phyloP scores from a whole-genome alignment of 192 early-diverging fungal genomes.

The Backusella tarrabulga region DNA sequence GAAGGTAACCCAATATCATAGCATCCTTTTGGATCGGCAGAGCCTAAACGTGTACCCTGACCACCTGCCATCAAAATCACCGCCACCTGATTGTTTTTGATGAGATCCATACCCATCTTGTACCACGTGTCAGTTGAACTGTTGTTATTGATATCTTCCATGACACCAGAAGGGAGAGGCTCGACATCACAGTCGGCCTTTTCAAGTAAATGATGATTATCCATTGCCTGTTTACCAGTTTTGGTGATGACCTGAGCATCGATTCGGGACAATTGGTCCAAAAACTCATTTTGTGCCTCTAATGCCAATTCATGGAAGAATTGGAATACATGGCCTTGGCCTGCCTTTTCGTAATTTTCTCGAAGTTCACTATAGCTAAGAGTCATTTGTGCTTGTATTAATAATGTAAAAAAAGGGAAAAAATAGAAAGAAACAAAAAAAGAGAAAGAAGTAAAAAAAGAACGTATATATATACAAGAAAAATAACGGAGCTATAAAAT shows the following conservation, averaged over 20 bases:
- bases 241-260: conserved; percentile 73
- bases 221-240: conserved; percentile 70
- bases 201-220: conserved; percentile 46
- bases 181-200: conserved; percentile 51
- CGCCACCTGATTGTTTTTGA: conserved; percentile 78
- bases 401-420: neutral
- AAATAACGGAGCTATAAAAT: conserved; percentile 1
- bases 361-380: neutral
- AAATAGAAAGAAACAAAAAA: neutral
- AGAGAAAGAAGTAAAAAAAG: neutral
- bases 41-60: conserved; percentile 78
- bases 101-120: conserved; percentile 64
- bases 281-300: conserved; percentile 51
- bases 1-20: conserved; percentile 91
- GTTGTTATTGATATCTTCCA: conserved; percentile 47
- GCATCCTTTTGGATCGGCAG: conserved; percentile 82
- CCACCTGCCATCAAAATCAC: conserved; percentile 93
- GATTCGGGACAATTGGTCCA: conserved; percentile 64
- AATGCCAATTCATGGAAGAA: conserved; percentile 69
- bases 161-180: conserved; percentile 72
- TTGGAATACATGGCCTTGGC: conserved; percentile 83
- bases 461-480: neutral
- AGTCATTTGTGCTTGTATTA: neutral
- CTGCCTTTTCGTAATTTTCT: conserved; percentile 57
- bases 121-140: conserved; percentile 53